Evolutionary conservation across 805 yeast genomes (phyloP), one percentile per base, ranked within the genome.

Genomic region (Hanseniaspora thailandica): DNA sequence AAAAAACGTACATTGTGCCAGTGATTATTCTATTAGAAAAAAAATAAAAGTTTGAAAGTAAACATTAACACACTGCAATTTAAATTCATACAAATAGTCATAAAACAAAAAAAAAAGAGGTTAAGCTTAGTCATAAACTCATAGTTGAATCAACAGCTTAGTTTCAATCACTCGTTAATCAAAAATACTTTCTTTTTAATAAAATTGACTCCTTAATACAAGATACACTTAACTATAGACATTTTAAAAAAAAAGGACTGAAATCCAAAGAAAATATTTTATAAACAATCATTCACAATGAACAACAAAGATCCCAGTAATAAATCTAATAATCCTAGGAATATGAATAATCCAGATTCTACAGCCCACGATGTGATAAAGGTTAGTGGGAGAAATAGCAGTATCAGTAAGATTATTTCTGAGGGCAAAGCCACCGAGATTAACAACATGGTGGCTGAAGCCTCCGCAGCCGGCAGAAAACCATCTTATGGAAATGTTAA

Each of bases 401-500:
- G 45, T n/a, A 22, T 47, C 5, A 15, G 39, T 26, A 39, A 47
- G 2, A 19, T 47, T 23, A 47, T 47, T 8, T 19, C 45, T 4
- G 52, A 47, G 12, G 22, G 39, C 15, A 40, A 33, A 12, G 19
- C 25, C 5, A 12, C 23, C 2, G 52, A 47, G 7, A 47, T 39
- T n/a, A 12, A 44, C 10, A 23, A 39, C 13, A 30, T 47, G 23
- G 26, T 31, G 17, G 25, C 34, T 20, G 52, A 47, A 10, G 15
- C 33, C 1, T 28, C 34, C 12, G 23, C 17, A 12, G 31, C 31
- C 3, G 31, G 33, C 13, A 28, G 39, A n/a, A 28, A 30, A 9
- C n/a, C 20, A 5, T 28, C 38, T 12, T 47, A 38, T 47, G 41
- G 33, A 47, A 47, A 41, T 22, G 52, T 47, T 9, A 19, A 25